Percentiles rank a stretch among this genome's conserved stretches.
Conservation (phyloP, 768 basidiomycete species). For the Boletus tylopilopsis region DNA sequence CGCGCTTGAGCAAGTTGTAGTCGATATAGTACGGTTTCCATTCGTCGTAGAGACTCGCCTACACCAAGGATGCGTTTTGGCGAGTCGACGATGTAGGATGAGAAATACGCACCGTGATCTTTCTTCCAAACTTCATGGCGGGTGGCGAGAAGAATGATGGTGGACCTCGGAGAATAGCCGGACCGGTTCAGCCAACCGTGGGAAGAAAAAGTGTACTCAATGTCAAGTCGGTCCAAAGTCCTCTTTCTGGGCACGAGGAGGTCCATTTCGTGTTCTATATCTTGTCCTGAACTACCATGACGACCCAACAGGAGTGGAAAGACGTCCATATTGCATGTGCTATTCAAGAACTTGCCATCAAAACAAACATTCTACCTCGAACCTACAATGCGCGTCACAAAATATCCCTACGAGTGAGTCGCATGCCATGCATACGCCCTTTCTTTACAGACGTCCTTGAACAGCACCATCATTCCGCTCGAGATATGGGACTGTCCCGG, state of each 20-base stretch:
- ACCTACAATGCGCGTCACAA: constrained; percentile 73
- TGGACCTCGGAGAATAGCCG: not conserved
- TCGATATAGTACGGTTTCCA: constrained; percentile 90
- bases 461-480: constrained; percentile 85
- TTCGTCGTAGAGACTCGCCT: constrained; percentile 85
- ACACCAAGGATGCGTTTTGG: not conserved
- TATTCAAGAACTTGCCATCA: constrained; percentile 81
- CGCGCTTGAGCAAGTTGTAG: constrained; percentile 85
- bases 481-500: constrained; percentile 97
- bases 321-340: constrained; percentile 84
- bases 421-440: not conserved
- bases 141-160: not conserved
- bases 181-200: not conserved
- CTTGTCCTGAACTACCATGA: not conserved
- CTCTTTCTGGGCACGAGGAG: constrained; percentile 70
- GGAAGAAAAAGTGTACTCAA: not conserved
- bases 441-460: not conserved
- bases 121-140: constrained; percentile 77
- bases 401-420: constrained; percentile 77
- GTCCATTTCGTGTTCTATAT: constrained; percentile 27
- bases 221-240: constrained; percentile 58
- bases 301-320: constrained; percentile 71
- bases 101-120: constrained; percentile 54
- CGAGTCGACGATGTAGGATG: not conserved
- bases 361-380: constrained; percentile 91